Percentiles rank a stretch among this genome's conserved stretches.
Conservation (phyloP, 768 basidiomycete species). For the Candolleomyces eurysporus region DNA sequence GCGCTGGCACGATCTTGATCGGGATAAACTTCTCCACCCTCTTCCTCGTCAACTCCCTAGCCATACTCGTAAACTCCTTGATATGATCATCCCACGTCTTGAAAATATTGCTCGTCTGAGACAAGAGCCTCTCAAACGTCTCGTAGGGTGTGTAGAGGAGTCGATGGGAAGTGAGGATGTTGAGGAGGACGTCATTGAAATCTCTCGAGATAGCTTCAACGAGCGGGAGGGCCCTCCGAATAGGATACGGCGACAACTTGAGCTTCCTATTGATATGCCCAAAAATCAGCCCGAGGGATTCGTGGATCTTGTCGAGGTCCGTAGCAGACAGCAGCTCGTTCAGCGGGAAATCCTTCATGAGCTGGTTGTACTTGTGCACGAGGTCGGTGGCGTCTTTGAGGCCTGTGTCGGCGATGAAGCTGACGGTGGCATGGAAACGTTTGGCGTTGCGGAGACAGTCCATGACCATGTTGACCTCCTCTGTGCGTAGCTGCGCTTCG, state of each 20-base stretch:
- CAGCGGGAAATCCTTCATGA: constrained; percentile 99
- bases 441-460: constrained; percentile 95
- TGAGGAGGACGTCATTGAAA: constrained; percentile 92
- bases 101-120: constrained; percentile 75
- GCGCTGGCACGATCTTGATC: constrained; percentile 90
- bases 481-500: constrained; percentile 86
- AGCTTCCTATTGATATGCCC: constrained; percentile 94
- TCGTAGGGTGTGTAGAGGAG: constrained; percentile 93
- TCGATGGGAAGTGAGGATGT: constrained; percentile 87
- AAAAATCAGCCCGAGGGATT: constrained; percentile 84
- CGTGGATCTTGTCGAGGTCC: constrained; percentile 93
- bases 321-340: constrained; percentile 96
- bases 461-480: constrained; percentile 91
- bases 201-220: constrained; percentile 98
- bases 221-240: constrained; percentile 91
- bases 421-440: constrained; percentile 94
- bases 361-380: constrained; percentile 95
- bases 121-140: constrained; percentile 85
- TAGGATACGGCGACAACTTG: constrained; percentile 93
- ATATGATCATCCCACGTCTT: constrained; percentile 86
- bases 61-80: constrained; percentile 91
- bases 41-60: constrained; percentile 89
- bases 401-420: constrained; percentile 97
- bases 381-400: constrained; percentile 90
- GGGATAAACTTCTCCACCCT: constrained; percentile 92